Conservation (phyloP, 139 green algal species). For the Chlorokybus atmophyticus region DNA sequence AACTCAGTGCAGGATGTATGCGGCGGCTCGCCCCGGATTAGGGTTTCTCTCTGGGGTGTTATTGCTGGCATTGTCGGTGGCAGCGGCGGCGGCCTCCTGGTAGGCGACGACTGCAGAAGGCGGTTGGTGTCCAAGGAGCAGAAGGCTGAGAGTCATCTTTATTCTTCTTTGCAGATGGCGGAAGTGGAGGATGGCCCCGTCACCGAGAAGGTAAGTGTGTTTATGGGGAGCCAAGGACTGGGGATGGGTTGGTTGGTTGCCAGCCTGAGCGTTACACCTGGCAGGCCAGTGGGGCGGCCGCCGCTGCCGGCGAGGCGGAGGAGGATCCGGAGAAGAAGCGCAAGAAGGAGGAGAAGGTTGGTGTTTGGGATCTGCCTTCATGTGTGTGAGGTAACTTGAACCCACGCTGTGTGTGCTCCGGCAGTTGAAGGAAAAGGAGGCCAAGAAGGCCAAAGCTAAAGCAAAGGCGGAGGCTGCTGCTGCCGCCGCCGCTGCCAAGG, state of each 20-base stretch:
- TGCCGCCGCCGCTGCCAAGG: constrained; percentile 1
- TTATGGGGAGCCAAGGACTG: background rate
- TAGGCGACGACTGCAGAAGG: too few species aligned
- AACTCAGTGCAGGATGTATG: too few species aligned
- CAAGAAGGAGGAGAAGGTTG: constrained; percentile 24
- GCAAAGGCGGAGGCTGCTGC: constrained; percentile 32
- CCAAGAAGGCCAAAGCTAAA: constrained; percentile 45
- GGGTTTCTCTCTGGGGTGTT: too few species aligned
- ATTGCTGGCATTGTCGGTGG: too few species aligned
- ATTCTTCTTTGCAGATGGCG: background rate
- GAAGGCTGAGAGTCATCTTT: background rate
- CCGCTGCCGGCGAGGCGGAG: constrained; percentile 7
- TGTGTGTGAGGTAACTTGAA: background rate
- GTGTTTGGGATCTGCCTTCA: background rate
- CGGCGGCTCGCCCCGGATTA: too few species aligned
- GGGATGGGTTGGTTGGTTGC: background rate
- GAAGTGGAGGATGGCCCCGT: background rate
- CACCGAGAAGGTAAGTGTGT: background rate
- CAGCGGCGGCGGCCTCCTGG: too few species aligned
- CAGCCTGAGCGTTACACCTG: background rate
- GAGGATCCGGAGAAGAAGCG: constrained; percentile 24
- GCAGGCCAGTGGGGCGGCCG: background rate
- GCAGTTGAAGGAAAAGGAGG: constrained; percentile 23
- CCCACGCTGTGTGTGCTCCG: background rate
- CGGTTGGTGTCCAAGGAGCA: background rate